Percentiles rank a stretch among this genome's conserved stretches.
phyloP scores from a whole-genome alignment of 768 basidiomycete species.

The Flagelloscypha sp. region DNA sequence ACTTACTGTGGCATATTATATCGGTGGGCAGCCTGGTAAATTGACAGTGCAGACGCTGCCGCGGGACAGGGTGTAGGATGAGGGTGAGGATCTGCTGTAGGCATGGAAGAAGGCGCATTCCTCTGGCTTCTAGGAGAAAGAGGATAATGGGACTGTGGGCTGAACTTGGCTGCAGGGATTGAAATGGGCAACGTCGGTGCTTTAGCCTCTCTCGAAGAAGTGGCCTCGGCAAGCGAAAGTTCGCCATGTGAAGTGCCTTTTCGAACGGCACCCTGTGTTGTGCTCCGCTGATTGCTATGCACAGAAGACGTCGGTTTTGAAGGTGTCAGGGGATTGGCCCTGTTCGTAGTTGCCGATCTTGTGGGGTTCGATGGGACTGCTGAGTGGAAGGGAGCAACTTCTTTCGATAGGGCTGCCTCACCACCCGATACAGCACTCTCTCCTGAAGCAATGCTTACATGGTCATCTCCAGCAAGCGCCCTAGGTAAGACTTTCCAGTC shows the following conservation, averaged over 20 bases:
- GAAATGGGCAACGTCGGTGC: conserved; percentile 27
- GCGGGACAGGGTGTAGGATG: conserved; percentile 57
- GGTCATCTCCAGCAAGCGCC: conserved; percentile 25
- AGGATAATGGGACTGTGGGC: conserved; percentile 34
- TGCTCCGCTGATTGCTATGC: too few species aligned
- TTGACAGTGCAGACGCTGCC: conserved; percentile 63
- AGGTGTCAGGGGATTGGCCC: conserved; percentile 11
- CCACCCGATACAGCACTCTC: too few species aligned
- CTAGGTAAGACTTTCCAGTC: conserved; percentile 61
- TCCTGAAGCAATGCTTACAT: conserved; percentile 39
- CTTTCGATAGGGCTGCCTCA: too few species aligned
- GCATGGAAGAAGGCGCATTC: conserved; percentile 22
- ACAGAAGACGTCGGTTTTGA: not conserved
- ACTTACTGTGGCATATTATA: conserved; percentile 69
- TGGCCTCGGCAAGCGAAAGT: too few species aligned
- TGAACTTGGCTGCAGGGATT: conserved; percentile 23
- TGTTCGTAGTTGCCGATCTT: conserved; percentile 19
- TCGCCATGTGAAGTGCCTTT: too few species aligned
- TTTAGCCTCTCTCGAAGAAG: not conserved
- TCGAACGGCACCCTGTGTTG: too few species aligned
- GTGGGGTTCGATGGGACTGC: conserved; percentile 8
- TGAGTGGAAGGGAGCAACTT: too few species aligned
- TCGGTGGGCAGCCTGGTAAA: conserved; percentile 72
- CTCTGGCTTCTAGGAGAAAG: conserved; percentile 39
- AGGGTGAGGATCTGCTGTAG: conserved; percentile 55